Base-by-base conservation (phyloP, 2,329 filamentous ascomycete species). In the Calonectria crousiana region DNA sequence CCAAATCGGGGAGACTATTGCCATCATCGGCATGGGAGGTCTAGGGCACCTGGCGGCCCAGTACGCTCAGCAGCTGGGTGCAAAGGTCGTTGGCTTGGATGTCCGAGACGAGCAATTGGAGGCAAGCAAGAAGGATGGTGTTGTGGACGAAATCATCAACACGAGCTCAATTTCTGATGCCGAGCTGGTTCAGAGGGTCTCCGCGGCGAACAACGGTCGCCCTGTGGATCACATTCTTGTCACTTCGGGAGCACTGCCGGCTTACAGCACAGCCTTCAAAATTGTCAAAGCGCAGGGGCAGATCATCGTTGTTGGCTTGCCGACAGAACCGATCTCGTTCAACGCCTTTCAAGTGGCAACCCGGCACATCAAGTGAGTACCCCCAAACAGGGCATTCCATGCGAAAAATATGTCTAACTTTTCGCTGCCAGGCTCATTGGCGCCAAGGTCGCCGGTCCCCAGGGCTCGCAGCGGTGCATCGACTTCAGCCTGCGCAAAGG, bases 401-500 rank as follows among this genome's bases (percentile, higher is more conserved):
- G 14, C 4, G 11, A 4, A 16, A 8, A 41, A 4, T n/a, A 62
- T 6, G 4, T 13, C 56, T 62, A 62, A 62, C 14, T 20, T 38
- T 3, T 28, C 16, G 8, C 2, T 13, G n/a, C 36, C 28, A 62
- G 56, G n/a, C 56, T 62, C 23, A 11, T 62, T 5, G 56, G 56
- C 16, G 56, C 56, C 34, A 62, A 41, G 56, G 56, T 62, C 56
- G 56, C 56, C 23, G 56, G 56, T 6, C 56, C 38, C 18, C 38
- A 41, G 36, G 56, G 36, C n/a, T 34, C 56, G 36, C 56, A 62
- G 34, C 56, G 56, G 30, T 62, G 56, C 36, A 62, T 62, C 23
- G 56, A 62, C 56, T 62, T 62, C 23, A 62, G 56, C 23, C n/a
- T 62, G 14, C 56, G 56, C 56, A 62, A 62, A 28, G 56, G 56